phyloP scores from a whole-genome alignment of 1,284 basidiomycete genomes.

The Ustanciosporium gigantosporum region DNA sequence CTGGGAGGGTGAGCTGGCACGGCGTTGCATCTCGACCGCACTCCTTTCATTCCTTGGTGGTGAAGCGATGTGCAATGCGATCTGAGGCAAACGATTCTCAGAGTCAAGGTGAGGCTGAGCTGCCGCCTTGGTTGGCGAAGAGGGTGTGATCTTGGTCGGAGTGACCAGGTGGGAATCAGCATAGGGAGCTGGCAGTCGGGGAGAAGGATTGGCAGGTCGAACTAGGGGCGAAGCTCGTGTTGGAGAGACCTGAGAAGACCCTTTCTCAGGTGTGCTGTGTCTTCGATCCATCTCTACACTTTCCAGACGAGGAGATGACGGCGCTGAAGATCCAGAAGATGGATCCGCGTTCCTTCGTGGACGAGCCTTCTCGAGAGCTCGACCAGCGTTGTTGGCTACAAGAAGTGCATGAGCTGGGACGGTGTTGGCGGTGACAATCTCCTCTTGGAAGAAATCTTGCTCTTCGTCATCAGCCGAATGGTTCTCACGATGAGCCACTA shows the following conservation, averaged over 20 bases:
- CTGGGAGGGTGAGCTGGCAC: conserved; percentile 37
- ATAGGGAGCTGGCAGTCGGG: conserved; percentile 18
- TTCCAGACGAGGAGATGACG: conserved; percentile 23
- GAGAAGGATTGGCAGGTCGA: conserved; percentile 30
- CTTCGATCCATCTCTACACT: conserved; percentile 31
- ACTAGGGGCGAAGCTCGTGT: conserved; percentile 10
- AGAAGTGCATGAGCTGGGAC: conserved; percentile 21
- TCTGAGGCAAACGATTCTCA: conserved; percentile 28
- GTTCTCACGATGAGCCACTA: conserved; percentile 57
- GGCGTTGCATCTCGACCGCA: conserved; percentile 22
- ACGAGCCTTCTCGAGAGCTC: conserved; percentile 26
- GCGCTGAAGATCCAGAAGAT: conserved; percentile 15
- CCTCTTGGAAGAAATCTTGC: conserved; percentile 34
- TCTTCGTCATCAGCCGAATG: conserved; percentile 57
- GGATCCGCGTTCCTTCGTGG: conserved; percentile 23
- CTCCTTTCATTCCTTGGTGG: conserved; percentile 26
- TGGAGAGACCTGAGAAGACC: not conserved
- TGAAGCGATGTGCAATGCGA: conserved; percentile 29
- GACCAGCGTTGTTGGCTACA: conserved; percentile 10
- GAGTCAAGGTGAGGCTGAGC: no score
- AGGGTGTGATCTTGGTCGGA: not conserved
- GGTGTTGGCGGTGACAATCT: conserved; percentile 23
- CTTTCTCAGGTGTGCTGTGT: conserved; percentile 35
- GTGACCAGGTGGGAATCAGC: conserved; percentile 1
- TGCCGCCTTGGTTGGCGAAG: not conserved